Conservation (phyloP, 495 filamentous ascomycete species). For the Penicillium angulare region DNA sequence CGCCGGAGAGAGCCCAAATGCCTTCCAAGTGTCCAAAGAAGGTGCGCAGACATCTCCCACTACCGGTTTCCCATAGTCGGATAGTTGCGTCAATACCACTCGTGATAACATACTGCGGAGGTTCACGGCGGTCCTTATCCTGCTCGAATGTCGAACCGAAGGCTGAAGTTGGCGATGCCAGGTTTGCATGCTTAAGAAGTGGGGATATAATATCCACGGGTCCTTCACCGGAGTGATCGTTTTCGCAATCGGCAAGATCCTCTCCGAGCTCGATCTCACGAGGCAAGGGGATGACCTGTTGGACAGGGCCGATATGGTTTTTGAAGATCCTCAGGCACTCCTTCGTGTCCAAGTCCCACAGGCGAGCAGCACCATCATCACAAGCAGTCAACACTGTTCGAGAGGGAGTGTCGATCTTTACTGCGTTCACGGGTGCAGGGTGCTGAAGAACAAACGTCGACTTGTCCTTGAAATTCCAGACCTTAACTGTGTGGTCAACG, state of each 20-base stretch:
- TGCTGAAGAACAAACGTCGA: conserved; percentile 77
- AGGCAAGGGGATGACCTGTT: conserved; percentile 80
- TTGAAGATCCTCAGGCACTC: conserved; percentile 76
- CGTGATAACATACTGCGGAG: conserved; percentile 87
- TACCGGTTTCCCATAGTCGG: conserved; percentile 87
- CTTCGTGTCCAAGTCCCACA: conserved; percentile 91
- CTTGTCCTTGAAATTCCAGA: conserved; percentile 89
- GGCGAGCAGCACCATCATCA: conserved; percentile 84
- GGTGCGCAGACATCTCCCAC: conserved; percentile 77
- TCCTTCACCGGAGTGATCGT: conserved; percentile 42
- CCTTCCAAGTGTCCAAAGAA: conserved; percentile 97
- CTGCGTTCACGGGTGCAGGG: conserved; percentile 90
- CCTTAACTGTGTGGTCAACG: conserved; percentile 83
- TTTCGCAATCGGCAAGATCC: conserved; percentile 54
- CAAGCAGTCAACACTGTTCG: conserved; percentile 88
- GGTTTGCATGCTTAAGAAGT: conserved; percentile 24
- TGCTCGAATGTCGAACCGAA: conserved; percentile 54
- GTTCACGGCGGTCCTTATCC: conserved; percentile 61
- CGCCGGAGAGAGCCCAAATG: conserved; percentile 90
- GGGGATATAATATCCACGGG: conserved; percentile 19
- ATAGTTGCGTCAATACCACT: conserved; percentile 88
- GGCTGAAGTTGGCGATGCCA: conserved; percentile 44
- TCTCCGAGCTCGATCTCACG: conserved; percentile 85
- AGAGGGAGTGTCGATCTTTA: conserved; percentile 75
- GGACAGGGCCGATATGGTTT: conserved; percentile 94